Percentiles rank a stretch among this genome's conserved stretches.
Evolutionary conservation across 1,284 basidiomycete genomes (phyloP).

Genomic region (Testicularia cyperi): DNA sequence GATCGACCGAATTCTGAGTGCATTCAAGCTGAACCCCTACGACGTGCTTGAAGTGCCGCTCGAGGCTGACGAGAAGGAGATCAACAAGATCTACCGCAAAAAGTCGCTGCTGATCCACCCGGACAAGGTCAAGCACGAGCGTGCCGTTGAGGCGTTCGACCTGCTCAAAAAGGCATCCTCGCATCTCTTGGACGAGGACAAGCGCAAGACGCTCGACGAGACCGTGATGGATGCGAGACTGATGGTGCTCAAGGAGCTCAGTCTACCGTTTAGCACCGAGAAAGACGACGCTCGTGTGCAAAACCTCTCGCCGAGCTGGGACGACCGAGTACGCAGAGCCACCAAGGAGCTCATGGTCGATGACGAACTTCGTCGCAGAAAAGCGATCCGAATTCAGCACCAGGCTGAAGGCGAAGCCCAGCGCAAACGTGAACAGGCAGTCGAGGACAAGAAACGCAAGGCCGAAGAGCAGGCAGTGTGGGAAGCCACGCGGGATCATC

Average conservation of each 20-base stretch:
- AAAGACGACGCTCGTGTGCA: conserved; percentile 59
- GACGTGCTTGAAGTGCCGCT: conserved; percentile 65
- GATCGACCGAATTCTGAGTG: conserved; percentile 64
- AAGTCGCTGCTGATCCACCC: conserved; percentile 67
- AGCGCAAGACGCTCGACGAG: conserved; percentile 60
- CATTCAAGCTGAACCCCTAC: conserved; percentile 67
- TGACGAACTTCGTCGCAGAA: conserved; percentile 64
- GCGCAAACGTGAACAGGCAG: conserved; percentile 63
- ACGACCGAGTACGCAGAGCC: conserved; percentile 62
- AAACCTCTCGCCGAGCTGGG: conserved; percentile 62
- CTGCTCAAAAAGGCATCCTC: conserved; percentile 65
- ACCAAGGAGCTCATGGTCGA: conserved; percentile 66
- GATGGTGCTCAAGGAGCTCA: conserved; percentile 59
- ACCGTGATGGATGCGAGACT: conserved; percentile 59
- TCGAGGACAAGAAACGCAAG: conserved; percentile 58
- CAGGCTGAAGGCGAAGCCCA: conserved; percentile 66
- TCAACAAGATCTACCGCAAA: conserved; percentile 65
- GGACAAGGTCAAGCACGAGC: conserved; percentile 66
- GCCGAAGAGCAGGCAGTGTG: conserved; percentile 64
- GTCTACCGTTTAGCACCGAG: conserved; percentile 57
- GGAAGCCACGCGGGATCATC: conserved; percentile 62
- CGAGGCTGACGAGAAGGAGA: conserved; percentile 63
- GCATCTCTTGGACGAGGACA: conserved; percentile 57
- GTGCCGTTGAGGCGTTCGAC: conserved; percentile 66
- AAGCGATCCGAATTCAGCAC: conserved; percentile 63